Conservation (phyloP, 352 stramenopile species). For the Thraustochytrium striatum region DNA sequence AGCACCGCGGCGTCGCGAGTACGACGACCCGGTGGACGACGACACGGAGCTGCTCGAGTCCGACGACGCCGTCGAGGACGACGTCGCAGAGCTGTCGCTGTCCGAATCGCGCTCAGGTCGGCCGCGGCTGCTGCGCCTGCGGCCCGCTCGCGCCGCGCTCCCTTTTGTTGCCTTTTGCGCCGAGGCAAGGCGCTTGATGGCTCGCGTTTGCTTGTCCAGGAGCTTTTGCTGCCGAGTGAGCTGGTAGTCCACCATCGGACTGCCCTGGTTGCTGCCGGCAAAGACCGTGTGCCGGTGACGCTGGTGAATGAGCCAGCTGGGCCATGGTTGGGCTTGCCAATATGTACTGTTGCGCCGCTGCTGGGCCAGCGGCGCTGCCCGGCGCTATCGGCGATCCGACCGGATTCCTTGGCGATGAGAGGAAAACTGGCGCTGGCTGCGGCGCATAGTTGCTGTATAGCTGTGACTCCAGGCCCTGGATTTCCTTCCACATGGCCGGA, state of each 20-base stretch:
- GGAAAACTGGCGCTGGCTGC: neutral
- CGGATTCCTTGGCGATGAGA: no score
- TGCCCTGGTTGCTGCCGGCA: neutral
- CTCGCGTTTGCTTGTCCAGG: conserved; percentile 6
- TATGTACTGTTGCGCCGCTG: no score
- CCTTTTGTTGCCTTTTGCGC: conserved; percentile 20
- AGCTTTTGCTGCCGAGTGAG: conserved; percentile 9
- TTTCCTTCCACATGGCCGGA: conserved; percentile 4
- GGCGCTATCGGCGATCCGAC: no score
- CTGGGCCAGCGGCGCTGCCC: no score
- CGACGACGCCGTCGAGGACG: neutral
- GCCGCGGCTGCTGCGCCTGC: neutral
- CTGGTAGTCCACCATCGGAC: conserved; percentile 30
- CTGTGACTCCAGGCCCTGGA: conserved; percentile 17
- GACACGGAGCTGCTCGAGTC: neutral
- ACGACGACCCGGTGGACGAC: neutral
- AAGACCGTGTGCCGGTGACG: neutral
- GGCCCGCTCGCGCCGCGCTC: neutral
- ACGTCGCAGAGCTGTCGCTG: neutral
- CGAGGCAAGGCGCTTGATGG: neutral
- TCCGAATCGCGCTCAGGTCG: neutral
- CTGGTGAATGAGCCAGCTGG: no score
- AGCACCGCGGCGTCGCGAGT: neutral
- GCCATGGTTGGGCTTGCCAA: no score
- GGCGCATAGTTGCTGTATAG: neutral